These are phyloP conservation scores for Apiospora hydei DNA, from an alignment of 2,329 filamentous ascomycete species.

Conservation along the genomic window DNA sequence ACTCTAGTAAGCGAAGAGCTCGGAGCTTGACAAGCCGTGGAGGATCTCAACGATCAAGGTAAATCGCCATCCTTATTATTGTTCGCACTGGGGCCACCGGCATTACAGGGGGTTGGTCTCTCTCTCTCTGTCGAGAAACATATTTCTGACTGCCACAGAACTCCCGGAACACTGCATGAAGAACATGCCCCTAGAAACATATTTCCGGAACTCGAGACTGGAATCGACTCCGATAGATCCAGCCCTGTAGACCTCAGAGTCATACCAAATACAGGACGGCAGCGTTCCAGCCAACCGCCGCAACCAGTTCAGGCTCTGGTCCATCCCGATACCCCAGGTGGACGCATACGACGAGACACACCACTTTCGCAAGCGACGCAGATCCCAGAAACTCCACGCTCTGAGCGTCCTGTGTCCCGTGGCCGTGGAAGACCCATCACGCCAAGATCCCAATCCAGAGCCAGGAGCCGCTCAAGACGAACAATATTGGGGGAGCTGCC, in stretches of 20 bases:
- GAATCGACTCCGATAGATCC: neutral
- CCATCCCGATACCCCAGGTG: neutral
- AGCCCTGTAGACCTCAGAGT: neutral
- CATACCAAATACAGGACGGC: neutral
- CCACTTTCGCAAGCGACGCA: neutral
- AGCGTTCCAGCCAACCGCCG: neutral
- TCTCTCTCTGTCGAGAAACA: neutral
- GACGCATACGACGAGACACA: neutral
- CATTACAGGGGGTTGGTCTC: neutral
- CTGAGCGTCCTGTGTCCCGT: neutral
- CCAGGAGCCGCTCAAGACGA: neutral
- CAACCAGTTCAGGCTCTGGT: neutral
- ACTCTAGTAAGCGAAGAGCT: neutral
- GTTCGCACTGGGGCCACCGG: neutral
- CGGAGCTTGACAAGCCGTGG: too few species aligned
- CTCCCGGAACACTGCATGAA: neutral
- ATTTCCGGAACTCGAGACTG: neutral
- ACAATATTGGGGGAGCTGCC: neutral
- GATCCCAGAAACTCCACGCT: neutral
- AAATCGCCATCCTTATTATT: neutral
- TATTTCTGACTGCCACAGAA: neutral
- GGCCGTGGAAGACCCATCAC: constrained; percentile 11
- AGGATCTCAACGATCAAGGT: neutral
- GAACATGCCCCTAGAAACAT: neutral
- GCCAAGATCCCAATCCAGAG: neutral